Evolutionary conservation across 257 asterid genomes (phyloP).

Genomic region (Lantana camara): DNA sequence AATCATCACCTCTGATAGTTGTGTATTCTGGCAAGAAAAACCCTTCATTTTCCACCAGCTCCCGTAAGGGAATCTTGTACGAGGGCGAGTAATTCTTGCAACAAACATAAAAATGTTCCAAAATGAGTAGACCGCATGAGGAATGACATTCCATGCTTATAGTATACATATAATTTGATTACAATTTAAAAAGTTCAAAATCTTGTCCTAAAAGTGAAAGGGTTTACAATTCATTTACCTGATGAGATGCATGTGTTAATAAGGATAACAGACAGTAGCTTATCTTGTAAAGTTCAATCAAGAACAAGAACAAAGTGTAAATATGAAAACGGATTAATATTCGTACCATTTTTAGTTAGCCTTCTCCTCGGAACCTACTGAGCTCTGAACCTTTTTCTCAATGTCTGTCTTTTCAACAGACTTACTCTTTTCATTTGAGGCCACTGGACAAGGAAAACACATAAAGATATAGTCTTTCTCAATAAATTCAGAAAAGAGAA

Average conservation of each 20-base stretch:
- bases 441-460: constrained; percentile 9
- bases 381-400: constrained; percentile 24
- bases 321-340: not conserved
- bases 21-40: constrained; percentile 36
- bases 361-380: constrained; percentile 7
- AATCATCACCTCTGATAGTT: constrained; percentile 26
- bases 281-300: constrained; percentile 23
- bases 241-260: constrained; percentile 31
- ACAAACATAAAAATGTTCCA: not conserved
- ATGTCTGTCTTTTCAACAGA: not conserved
- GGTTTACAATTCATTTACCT: constrained; percentile 26
- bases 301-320: not conserved
- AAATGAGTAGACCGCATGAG: not conserved
- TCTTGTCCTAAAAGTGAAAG: too few species aligned
- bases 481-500: not conserved
- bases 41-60: constrained; percentile 37
- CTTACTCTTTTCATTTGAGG: constrained; percentile 16
- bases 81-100: constrained; percentile 30
- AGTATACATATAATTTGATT: not conserved
- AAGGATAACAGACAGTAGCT: constrained; percentile 42
- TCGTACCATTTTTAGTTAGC: constrained; percentile 23
- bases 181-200: too few species aligned
- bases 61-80: constrained; percentile 48
- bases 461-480: not conserved
- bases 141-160: not conserved